Evolutionary conservation across 441 rosid species (phyloP).

Genomic region (Populus hybrid): DNA sequence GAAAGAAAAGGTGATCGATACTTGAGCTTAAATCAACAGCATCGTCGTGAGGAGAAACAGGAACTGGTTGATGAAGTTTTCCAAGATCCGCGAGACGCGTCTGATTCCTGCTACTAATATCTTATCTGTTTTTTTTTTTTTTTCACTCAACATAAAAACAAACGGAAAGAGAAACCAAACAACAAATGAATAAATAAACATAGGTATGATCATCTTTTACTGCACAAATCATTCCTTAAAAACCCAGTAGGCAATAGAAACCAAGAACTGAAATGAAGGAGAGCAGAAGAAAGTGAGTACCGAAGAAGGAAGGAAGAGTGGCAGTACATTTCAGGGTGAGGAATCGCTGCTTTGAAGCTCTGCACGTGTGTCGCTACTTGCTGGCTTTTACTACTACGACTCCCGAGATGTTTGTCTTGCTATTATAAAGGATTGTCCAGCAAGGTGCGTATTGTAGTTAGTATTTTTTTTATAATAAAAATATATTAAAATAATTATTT

Average conservation of each 20-base stretch:
- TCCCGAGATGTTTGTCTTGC: neutral
- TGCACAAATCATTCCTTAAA: neutral
- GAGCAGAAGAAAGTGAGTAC: constrained; percentile 25
- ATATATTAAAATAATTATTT: too few species aligned
- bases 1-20: constrained; percentile 23
- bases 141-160: neutral
- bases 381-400: neutral
- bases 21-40: constrained; percentile 85
- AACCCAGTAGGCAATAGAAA: neutral
- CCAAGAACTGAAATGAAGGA: neutral
- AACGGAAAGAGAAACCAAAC: neutral
- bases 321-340: constrained; percentile 55
- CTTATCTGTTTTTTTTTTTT: constrained; percentile 40
- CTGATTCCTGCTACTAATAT: constrained; percentile 41
- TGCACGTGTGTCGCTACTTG: constrained; percentile 41
- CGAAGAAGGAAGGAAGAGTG: constrained; percentile 68
- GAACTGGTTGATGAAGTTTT: constrained; percentile 67
- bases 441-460: neutral
- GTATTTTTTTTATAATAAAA: too few species aligned
- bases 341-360: constrained; percentile 57
- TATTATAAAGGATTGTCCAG: neutral
- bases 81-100: constrained; percentile 61
- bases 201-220: neutral
- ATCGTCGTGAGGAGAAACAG: constrained; percentile 61
- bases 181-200: constrained; percentile 3